These are phyloP conservation scores for Penicillium verhagenii DNA, from an alignment of 495 filamentous ascomycete species.

Conservation along the genomic window DNA sequence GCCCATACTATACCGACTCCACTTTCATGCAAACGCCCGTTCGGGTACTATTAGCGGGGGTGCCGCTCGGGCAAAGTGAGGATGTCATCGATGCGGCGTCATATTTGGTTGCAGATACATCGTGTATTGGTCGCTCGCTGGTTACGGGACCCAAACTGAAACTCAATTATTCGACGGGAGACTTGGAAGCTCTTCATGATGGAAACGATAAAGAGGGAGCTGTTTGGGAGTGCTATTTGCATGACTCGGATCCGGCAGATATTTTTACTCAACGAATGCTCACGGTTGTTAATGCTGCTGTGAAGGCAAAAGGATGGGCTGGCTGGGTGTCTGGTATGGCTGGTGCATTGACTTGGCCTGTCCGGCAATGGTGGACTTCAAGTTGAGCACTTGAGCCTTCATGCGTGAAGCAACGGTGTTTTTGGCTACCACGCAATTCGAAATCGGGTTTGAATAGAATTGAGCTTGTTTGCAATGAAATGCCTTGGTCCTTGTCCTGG, in stretches of 20 bases:
- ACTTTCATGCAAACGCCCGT: slow-evolving; percentile 11
- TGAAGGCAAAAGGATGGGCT: slow-evolving; percentile 8
- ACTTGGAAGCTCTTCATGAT: not conserved
- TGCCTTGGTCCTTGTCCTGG: too few species aligned
- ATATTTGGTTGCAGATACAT: slow-evolving; percentile 10
- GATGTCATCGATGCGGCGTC: slow-evolving; percentile 12
- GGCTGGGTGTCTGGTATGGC: slow-evolving; percentile 10
- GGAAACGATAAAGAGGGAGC: not conserved
- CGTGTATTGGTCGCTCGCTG: slow-evolving; percentile 10
- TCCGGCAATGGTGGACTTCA: slow-evolving; percentile 12
- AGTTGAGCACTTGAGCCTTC: not conserved
- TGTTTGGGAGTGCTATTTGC: slow-evolving; percentile 14
- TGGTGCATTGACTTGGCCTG: slow-evolving; percentile 13
- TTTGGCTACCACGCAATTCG: not conserved
- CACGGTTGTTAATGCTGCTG: slow-evolving; percentile 3
- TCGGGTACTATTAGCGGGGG: slow-evolving; percentile 5
- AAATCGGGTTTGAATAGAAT: not conserved
- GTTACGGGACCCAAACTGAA: slow-evolving; percentile 9
- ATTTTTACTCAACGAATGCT: slow-evolving; percentile 12
- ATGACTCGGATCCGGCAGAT: slow-evolving; percentile 14
- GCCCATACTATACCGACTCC: slow-evolving; percentile 11
- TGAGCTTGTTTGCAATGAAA: too few species aligned
- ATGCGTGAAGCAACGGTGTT: not conserved
- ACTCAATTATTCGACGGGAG: slow-evolving; percentile 5
- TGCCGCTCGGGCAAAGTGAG: slow-evolving; percentile 7